phyloP scores from a whole-genome alignment of 768 basidiomycete genomes.

The Clavaria fumosa region DNA sequence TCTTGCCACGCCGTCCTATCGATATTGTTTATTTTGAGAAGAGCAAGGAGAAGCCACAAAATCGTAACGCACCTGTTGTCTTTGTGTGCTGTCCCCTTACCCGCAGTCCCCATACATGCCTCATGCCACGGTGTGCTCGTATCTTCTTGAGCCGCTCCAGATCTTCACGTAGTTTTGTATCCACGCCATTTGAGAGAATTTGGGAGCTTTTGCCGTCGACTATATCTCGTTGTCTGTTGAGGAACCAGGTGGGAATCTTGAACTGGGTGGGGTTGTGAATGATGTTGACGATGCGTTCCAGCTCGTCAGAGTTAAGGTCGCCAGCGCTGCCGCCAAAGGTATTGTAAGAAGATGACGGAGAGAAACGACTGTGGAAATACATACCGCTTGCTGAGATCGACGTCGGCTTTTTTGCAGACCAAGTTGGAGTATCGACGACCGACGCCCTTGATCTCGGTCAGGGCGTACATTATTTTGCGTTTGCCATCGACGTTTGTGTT shows the following conservation, averaged over 20 bases:
- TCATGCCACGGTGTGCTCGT: constrained; percentile 84
- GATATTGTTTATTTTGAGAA: background rate
- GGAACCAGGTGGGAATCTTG: constrained; percentile 99
- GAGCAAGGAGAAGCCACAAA: background rate
- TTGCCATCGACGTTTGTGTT: constrained; percentile 99
- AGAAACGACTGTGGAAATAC: constrained; percentile 16
- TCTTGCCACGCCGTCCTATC: constrained; percentile 85
- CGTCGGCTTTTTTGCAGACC: constrained; percentile 99
- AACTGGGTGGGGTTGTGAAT: constrained; percentile 99
- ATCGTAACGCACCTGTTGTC: constrained; percentile 62
- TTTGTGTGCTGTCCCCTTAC: constrained; percentile 99
- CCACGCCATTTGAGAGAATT: constrained; percentile 89
- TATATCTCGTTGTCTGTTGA: constrained; percentile 98
- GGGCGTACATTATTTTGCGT: constrained; percentile 97
- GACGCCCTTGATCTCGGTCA: constrained; percentile 99
- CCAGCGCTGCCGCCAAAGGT: constrained; percentile 64
- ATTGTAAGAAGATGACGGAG: constrained; percentile 5
- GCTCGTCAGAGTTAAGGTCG: constrained; percentile 98
- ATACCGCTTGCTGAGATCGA: constrained; percentile 96
- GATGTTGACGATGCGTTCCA: constrained; percentile 97
- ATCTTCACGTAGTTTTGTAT: constrained; percentile 97
- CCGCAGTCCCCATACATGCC: constrained; percentile 88
- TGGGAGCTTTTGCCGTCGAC: constrained; percentile 95
- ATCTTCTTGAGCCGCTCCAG: constrained; percentile 99
- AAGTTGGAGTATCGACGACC: constrained; percentile 97